A percentile compares a stretch with the other conserved stretches of the same genome.
These are phyloP conservation scores for Emmonsiellopsis sp. DNA, from an alignment of 2,329 filamentous ascomycete species.

Conservation along the genomic window DNA sequence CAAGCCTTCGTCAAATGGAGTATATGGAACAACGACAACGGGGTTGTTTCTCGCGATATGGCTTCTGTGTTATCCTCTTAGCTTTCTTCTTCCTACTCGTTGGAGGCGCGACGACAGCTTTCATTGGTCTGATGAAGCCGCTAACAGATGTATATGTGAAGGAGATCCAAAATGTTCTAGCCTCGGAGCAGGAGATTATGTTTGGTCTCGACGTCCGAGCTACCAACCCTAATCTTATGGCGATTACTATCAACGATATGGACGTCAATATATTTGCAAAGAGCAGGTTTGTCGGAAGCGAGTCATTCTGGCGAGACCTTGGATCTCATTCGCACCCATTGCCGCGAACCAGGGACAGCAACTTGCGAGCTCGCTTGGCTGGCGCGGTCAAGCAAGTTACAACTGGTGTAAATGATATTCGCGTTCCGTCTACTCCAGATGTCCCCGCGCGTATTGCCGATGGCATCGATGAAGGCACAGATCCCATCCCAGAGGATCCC, in stretches of 20 bases:
- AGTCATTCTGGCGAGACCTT: conserved; percentile 33
- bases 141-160: conserved; percentile 69
- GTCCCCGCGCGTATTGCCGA: conserved; percentile 16
- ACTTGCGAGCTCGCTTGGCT: conserved; percentile 23
- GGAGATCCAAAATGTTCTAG: conserved; percentile 80
- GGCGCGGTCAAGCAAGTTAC: conserved; percentile 15
- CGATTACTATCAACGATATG: conserved; percentile 74
- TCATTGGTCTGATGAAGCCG: conserved; percentile 85
- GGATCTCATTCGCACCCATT: conserved; percentile 17
- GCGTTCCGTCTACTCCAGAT: conserved; percentile 10
- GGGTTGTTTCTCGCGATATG: conserved; percentile 63
- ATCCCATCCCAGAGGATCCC: conserved; percentile 49
- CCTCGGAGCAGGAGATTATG: conserved; percentile 91
- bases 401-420: conserved; percentile 14
- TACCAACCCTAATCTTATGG: conserved; percentile 85
- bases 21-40: conserved; percentile 58
- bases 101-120: conserved; percentile 76
- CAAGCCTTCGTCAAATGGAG: conserved; percentile 61
- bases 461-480: conserved; percentile 47
- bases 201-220: conserved; percentile 82
- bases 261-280: conserved; percentile 93
- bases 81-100: conserved; percentile 73
- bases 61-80: conserved; percentile 78
- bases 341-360: conserved; percentile 20
- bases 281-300: conserved; percentile 72